phyloP scores from a whole-genome alignment of 2,329 filamentous ascomycete genomes.

The Neofusicoccum sp. region DNA sequence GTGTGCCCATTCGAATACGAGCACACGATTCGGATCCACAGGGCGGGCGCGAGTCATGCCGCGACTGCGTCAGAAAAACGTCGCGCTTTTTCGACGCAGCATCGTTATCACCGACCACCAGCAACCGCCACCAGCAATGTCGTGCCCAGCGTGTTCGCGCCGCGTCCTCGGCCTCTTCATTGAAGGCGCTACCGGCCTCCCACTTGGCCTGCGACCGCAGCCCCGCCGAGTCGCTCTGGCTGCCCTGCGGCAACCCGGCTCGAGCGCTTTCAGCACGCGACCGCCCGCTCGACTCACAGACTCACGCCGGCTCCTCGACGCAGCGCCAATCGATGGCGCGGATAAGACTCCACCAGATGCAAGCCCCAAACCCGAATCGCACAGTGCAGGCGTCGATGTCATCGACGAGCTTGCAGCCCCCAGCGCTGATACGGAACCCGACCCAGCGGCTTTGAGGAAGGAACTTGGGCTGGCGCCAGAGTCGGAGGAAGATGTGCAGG shows the following conservation, averaged over 20 bases:
- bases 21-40: no score
- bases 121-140: neutral
- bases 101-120: neutral
- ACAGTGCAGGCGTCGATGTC: neutral
- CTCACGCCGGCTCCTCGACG: neutral
- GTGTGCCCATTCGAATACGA: no score
- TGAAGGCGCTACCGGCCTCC: neutral
- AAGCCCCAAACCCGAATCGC: neutral
- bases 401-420: neutral
- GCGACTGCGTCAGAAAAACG: neutral
- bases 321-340: neutral
- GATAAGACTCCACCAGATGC: neutral
- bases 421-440: neutral
- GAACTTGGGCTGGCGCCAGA: neutral
- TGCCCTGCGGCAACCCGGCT: neutral
- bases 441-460: neutral
- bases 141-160: neutral
- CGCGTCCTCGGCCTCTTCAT: neutral
- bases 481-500: neutral
- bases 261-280: neutral
- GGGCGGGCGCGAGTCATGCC: conserved; percentile 1
- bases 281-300: neutral
- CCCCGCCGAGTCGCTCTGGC: neutral
- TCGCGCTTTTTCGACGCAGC: neutral
- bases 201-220: neutral